Conservation (phyloP, 306 rosid genomes). For the Glycine soja region DNA sequence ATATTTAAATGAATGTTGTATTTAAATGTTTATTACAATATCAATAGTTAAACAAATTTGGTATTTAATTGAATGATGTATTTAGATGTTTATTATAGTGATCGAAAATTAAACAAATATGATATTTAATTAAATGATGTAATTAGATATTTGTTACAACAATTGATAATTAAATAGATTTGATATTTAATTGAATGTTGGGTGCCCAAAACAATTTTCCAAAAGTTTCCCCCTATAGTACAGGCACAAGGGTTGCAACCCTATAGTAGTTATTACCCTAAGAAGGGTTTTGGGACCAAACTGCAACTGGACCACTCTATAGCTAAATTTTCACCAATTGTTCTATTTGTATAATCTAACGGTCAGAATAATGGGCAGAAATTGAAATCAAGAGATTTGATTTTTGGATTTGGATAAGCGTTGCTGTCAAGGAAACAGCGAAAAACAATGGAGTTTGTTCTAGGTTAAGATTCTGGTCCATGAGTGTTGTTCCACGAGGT, state of each 20-base stretch:
- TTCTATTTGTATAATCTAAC: slow-evolving; percentile 26
- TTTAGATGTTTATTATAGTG: too few species aligned
- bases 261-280: slow-evolving; percentile 31
- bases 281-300: slow-evolving; percentile 38
- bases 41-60: too few species aligned
- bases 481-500: slow-evolving; percentile 41
- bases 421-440: slow-evolving; percentile 4
- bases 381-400: not conserved
- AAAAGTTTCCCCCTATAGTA: slow-evolving; percentile 32
- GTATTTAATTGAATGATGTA: too few species aligned
- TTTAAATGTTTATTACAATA: too few species aligned
- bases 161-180: too few species aligned
- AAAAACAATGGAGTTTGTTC: slow-evolving; percentile 9
- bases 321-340: slow-evolving; percentile 6
- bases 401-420: slow-evolving; percentile 45
- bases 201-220: too few species aligned
- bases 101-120: too few species aligned
- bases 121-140: too few species aligned
- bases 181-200: too few species aligned
- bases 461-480: slow-evolving; percentile 48
- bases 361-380: slow-evolving; percentile 17
- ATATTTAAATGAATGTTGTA: too few species aligned
- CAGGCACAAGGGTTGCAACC: slow-evolving; percentile 41
- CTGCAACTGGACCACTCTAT: slow-evolving; percentile 57
- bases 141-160: too few species aligned